Evolutionary conservation across 1,139 yeast species (phyloP), one percentile per base, ranked within the genome.

Genomic region (Sporopachydermia cereana): DNA sequence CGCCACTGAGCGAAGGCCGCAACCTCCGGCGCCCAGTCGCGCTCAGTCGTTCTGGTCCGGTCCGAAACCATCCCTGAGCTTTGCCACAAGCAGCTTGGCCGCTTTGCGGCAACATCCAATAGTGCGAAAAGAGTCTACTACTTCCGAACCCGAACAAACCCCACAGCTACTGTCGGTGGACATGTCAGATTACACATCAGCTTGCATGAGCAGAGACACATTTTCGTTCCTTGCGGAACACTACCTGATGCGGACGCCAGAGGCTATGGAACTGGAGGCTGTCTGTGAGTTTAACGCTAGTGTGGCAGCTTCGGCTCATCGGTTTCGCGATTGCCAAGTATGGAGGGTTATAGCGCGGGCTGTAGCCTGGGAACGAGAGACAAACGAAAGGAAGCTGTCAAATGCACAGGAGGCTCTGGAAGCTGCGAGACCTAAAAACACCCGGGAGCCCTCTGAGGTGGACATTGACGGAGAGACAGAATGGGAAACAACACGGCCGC

Each of bases 261-360:
- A 72, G 43, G 77, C 73, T 1, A 71, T 72, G 53, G 64, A 66
- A 23, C 57, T 77, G 14, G 57, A 66, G 3, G 77, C 76, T 34
- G 77, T 74, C 1, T 81, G 88, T 54, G 64, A 69, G 39, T 63
- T 73, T 49, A 84, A 84, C 56, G 76, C 85, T 1, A 63, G 67
- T 29, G 67, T 76, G 2, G 85, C 89, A 1, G 72, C 71, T 0
- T 64, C 69, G 42, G 80, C 71, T 1, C 70, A 71, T 14, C 62
- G 70, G 46, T 68, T 66, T 48, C 62, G 85, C 47, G 82, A 80
- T 44, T 69, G 82, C 44, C 88, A 81, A 56, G 70, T 79, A 0
- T 84, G 94, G 94, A 64, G 71, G 47, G 69, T 80, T n/a, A 61
- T 84, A 2, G 75, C 76, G 2, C 74, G 72, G 17, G 69, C 80